These are phyloP conservation scores for Thermomucor indicae-seudaticae DNA, from an alignment of 371 early-diverging fungal species.

Conservation along the genomic window DNA sequence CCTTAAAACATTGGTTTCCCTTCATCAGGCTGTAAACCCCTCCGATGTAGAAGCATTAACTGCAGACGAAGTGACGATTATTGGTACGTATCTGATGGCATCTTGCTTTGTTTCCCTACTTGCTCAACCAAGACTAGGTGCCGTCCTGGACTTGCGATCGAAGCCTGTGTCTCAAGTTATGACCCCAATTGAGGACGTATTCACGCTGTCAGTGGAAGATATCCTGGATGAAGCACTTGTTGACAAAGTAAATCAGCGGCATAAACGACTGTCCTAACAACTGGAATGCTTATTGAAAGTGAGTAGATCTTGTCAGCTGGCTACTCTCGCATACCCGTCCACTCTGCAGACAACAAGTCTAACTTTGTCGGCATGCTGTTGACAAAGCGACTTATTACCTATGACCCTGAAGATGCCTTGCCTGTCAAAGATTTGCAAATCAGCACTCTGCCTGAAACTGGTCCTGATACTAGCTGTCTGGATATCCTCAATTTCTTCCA, in stretches of 20 bases:
- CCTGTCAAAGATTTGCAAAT: conserved; percentile 69
- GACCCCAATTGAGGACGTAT: conserved; percentile 88
- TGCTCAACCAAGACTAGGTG: conserved; percentile 90
- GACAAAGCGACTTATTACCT: conserved; percentile 83
- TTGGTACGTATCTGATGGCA: conserved; percentile 1
- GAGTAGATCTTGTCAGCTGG: conserved; percentile 74
- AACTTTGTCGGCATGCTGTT: conserved; percentile 90
- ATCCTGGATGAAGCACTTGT: conserved; percentile 65
- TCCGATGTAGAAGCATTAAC: conserved; percentile 77
- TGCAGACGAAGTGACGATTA: conserved; percentile 73
- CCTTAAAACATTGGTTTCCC: conserved; percentile 85
- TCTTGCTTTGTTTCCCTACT: no score
- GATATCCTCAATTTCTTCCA: conserved; percentile 95
- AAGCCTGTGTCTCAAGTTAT: conserved; percentile 82
- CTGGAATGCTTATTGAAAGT: not conserved
- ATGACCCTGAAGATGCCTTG: conserved; percentile 79
- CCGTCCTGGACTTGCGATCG: conserved; percentile 89
- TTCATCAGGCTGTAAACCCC: conserved; percentile 70
- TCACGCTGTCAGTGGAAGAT: conserved; percentile 70
- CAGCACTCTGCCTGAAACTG: conserved; percentile 73
- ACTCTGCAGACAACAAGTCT: conserved; percentile 46
- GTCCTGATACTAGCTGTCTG: conserved; percentile 71
- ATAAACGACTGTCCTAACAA: not conserved
- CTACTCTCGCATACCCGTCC: conserved; percentile 90
- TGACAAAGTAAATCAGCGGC: conserved; percentile 33